These are phyloP conservation scores for Apiospora saccharicola DNA, from an alignment of 2,329 filamentous ascomycete species.

Conservation along the genomic window DNA sequence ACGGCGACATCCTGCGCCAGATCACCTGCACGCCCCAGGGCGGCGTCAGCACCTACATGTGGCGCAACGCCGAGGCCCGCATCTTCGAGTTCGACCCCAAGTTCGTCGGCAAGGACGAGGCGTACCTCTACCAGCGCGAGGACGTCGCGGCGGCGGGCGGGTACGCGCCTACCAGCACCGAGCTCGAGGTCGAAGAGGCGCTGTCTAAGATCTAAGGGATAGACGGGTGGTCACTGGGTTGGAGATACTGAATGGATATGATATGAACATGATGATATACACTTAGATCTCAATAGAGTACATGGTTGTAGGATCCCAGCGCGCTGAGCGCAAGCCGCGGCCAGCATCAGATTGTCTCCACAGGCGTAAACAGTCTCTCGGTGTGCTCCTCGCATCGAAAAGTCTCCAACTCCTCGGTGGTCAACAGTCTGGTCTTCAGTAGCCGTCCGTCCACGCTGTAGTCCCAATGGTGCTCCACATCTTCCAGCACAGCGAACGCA, in stretches of 20 bases:
- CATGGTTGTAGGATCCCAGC: neutral
- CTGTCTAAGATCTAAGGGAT: constrained; percentile 1
- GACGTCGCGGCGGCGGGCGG: constrained; percentile 34
- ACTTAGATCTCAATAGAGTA: neutral
- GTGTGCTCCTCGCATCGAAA: neutral
- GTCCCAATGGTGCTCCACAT: neutral
- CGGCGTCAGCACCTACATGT: constrained; percentile 28
- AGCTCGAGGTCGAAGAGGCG: constrained; percentile 32
- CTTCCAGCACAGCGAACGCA: neutral
- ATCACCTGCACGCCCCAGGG: constrained; percentile 31
- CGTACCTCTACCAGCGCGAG: constrained; percentile 34
- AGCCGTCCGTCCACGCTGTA: neutral
- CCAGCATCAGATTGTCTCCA: no score
- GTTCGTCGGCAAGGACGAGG: constrained; percentile 34
- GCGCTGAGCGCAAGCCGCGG: no score
- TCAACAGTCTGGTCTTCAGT: neutral
- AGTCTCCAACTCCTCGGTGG: neutral
- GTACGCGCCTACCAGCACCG: constrained; percentile 35
- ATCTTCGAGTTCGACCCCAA: constrained; percentile 35
- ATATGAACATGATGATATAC: neutral
- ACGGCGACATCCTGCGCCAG: constrained; percentile 39
- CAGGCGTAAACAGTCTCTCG: neutral
- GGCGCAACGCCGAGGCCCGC: constrained; percentile 36
- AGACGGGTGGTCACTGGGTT: no score
- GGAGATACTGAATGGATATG: neutral